Percentiles rank a stretch among this genome's conserved stretches.
phyloP scores from a whole-genome alignment of 805 yeast species.

The Cyberlindnera nakhonratchasimensis region DNA sequence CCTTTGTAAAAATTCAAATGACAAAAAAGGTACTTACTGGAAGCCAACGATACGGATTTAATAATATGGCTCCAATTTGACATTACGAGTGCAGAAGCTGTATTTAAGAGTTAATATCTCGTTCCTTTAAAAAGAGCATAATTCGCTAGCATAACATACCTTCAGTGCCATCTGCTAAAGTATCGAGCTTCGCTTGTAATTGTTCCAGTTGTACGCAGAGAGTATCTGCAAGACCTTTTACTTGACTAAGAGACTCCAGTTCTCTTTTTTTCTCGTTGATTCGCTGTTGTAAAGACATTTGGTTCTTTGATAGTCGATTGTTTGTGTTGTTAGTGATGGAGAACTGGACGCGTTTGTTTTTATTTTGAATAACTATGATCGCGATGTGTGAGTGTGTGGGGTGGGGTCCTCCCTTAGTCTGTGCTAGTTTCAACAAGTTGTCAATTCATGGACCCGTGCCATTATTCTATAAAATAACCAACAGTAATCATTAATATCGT shows the following conservation, averaged over 20 bases:
- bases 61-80: constrained; percentile 64
- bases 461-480: too few species aligned
- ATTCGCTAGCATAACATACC: constrained; percentile 19
- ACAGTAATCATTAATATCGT: background rate
- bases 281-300: constrained; percentile 30
- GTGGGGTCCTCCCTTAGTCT: too few species aligned
- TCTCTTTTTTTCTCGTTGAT: constrained; percentile 47
- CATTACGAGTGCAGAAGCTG: constrained; percentile 52
- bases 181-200: constrained; percentile 45
- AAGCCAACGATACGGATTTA: constrained; percentile 58
- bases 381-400: too few species aligned
- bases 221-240: constrained; percentile 43
- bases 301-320: background rate
- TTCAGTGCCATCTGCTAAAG: constrained; percentile 50
- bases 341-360: constrained; percentile 11
- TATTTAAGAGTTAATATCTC: constrained; percentile 12
- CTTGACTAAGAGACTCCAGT: constrained; percentile 44
- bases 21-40: constrained; percentile 24
- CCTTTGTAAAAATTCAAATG: background rate
- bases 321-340: constrained; percentile 1
- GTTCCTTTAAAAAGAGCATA: background rate
- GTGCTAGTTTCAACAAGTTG: too few species aligned
- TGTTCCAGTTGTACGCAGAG: constrained; percentile 46
- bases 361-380: background rate
- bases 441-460: too few species aligned